phyloP scores from a whole-genome alignment of 345 rosid species.

The Gossypium ekmanianum region DNA sequence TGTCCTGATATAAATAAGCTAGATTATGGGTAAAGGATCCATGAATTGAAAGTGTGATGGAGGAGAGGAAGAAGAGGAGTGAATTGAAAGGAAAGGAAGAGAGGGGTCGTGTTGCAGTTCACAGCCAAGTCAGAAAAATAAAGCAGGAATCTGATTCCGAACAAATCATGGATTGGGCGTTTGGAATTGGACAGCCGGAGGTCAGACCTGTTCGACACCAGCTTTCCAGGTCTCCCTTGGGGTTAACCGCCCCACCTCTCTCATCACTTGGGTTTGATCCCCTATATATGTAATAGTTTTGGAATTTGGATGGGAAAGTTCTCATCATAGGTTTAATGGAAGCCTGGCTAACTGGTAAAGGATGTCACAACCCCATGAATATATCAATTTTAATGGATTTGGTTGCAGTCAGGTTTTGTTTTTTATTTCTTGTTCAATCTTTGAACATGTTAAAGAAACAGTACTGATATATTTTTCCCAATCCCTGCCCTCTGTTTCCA shows the following conservation, averaged over 20 bases:
- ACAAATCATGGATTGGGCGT: slow-evolving; percentile 22
- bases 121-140: slow-evolving; percentile 38
- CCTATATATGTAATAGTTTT: background rate
- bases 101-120: slow-evolving; percentile 22
- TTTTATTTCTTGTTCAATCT: background rate
- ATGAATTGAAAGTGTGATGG: background rate
- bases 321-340: background rate
- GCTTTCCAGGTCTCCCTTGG: slow-evolving; percentile 32
- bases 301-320: background rate
- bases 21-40: too few species aligned
- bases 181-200: slow-evolving; percentile 23
- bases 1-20: too few species aligned
- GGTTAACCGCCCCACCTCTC: slow-evolving; percentile 12
- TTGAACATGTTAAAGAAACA: background rate
- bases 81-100: background rate
- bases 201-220: slow-evolving; percentile 26
- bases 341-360: background rate
- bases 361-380: background rate
- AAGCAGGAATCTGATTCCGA: slow-evolving; percentile 21
- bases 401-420: background rate
- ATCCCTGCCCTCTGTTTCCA: background rate
- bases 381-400: background rate
- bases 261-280: background rate
- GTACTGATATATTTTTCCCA: background rate
- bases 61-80: background rate